Base-by-base conservation (phyloP, 1,139 yeast genomes). In the Pichia sp. region DNA sequence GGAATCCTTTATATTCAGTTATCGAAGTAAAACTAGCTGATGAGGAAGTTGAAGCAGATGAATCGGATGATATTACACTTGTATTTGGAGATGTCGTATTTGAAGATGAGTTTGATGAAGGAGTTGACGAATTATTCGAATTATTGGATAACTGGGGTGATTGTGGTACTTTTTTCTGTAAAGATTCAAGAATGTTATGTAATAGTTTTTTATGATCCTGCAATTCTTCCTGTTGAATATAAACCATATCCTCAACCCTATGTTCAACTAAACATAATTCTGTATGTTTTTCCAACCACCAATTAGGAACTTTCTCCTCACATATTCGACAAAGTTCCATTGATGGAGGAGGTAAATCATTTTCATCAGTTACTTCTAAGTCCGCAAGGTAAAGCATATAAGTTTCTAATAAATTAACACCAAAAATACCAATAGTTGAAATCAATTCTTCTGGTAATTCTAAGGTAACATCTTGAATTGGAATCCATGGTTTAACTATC, bases 211-310 rank as follows among this genome's bases (percentile, higher is more conserved):
- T 71, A 47, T 87, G 96, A 46, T 90, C 97, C 20, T 76, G 65
- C 6, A 92, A 69, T 26, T 76, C 72, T 54, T 94, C 98, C 55
- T 92, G 96, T 41, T 82, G 71, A 33, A 73, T 58, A 55, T 84
- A 87, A n/a, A 92, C 77, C 37, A 82, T 82, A 51, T 89, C 90
- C 56, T 82, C 87, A 4, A 85, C 78, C 54, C 83, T 76, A 63
- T 89, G 96, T 60, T 89, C 97, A 37, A 87, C 78, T 28, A 86
- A 70, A 57, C 99, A 94, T 43, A 86, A 69, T 59, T 89, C 95
- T 2, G 94, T 82, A 64, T 94, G 99, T 43, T 82, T 76, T 57
- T 90, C 98, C 41, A 92, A 71, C 82, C 95, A 92, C 98, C 98
- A 94, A 1, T 92, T 87, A 1, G 96, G 97, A n/a, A 90, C 80